A percentile compares a stretch with the other conserved stretches of the same genome.
These are phyloP conservation scores for Candida morakotiae DNA, from an alignment of 805 yeast genomes.

Conservation along the genomic window DNA sequence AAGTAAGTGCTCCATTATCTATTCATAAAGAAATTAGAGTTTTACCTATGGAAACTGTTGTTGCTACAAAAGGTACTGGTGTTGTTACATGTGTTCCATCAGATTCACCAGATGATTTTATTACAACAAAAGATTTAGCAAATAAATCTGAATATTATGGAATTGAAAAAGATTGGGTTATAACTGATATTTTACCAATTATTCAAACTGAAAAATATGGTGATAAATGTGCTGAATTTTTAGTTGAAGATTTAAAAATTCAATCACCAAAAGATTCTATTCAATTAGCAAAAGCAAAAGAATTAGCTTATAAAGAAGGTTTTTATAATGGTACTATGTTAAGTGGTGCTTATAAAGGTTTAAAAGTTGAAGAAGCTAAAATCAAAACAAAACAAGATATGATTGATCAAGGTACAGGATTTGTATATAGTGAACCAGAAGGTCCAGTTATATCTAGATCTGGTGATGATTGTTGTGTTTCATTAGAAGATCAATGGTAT, in stretches of 20 bases:
- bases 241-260: conserved; percentile 84
- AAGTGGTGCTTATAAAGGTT: conserved; percentile 80
- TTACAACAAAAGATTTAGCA: conserved; percentile 77
- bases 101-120: conserved; percentile 97
- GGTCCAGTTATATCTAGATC: conserved; percentile 85
- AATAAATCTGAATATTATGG: conserved; percentile 89
- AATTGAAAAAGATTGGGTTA: conserved; percentile 83
- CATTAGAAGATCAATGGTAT: conserved; percentile 98
- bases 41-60: conserved; percentile 95
- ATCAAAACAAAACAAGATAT: conserved; percentile 80
- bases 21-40: conserved; percentile 67
- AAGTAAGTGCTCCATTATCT: conserved; percentile 81
- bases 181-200: conserved; percentile 66
- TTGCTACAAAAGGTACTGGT: conserved; percentile 96
- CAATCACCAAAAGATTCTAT: conserved; percentile 90
- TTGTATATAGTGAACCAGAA: conserved; percentile 94
- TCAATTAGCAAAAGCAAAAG: conserved; percentile 88
- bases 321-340: conserved; percentile 84
- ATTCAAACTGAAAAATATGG: conserved; percentile 84
- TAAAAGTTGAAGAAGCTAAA: conserved; percentile 88
- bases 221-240: conserved; percentile 75
- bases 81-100: conserved; percentile 98
- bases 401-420: conserved; percentile 73
- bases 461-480: conserved; percentile 94
- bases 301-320: conserved; percentile 93